Base-by-base conservation (phyloP, 176 grass and related monocot genomes). In the Hyparrhenia diplandra region DNA sequence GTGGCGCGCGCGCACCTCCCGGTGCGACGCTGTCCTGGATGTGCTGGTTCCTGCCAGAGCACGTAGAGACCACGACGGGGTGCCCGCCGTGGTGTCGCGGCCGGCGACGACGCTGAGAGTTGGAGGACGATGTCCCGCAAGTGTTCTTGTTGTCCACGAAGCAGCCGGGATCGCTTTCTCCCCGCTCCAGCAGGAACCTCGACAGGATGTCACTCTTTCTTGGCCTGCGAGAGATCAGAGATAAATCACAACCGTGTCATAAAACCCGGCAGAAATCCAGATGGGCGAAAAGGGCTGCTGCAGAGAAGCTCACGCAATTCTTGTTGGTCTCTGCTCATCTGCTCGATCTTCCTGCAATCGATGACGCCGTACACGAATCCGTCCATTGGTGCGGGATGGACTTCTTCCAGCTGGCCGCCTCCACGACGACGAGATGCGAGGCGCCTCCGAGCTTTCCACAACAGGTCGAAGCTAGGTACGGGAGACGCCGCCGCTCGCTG, bases 131-230 rank as follows among this genome's bases (percentile, higher is more conserved):
- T 92, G 70, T 95, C 93, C 57, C 93, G 82, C 8, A 95, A 67
- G 58, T 95, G 92, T n/a, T n/a, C 64, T 79, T 87, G 65, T 90
- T 35, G 79, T 81, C 77, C n/a, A n/a, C n/a, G 28, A 95, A 85
- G 49, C 31, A 79, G 43, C 84, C 43, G 43, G 43, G 43, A 46
- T 46, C 43, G 43, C 43, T 46, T 13, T 46, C 43, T n/a, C n/a
- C n/a, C 43, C 43, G 43, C 67, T 95, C 89, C 10, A 84, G 12
- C 12, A 96, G 75, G 69, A 96, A 92, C 21, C 90, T 86, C 0
- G 90, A 96, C 54, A 96, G 20, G 3, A 96, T 96, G 57, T 92
- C 93, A n/a, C 84, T 88, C 85, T 51, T 90, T 92, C 70, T 84
- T 83, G 18, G 82, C 28, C 85, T 92, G 65, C 39, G 21, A 88